Evolutionary conservation across 345 rosid genomes (phyloP), one percentile per base, ranked within the genome.

Genomic region (Raphanus sativus): DNA sequence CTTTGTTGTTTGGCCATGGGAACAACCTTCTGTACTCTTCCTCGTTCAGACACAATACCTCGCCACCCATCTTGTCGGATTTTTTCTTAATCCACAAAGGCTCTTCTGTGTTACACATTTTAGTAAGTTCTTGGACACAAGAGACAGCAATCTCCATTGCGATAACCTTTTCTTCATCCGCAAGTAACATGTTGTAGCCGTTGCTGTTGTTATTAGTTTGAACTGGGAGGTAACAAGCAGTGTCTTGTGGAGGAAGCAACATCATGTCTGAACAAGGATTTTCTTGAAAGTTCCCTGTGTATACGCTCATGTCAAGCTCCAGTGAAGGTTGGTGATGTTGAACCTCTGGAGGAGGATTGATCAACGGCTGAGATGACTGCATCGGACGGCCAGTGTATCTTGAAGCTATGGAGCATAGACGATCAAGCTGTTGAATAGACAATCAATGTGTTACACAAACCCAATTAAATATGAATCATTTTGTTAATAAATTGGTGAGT

Each of bases 251-350:
- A 29, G 88, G 84, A 71, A 80, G 65, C 4, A 88, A 76, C 85
- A 88, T 82, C 83, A 88, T 81, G 13, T 87, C 90, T 2, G 80
- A 6, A 74, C 85, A 81, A 59, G 86, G 11, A 4, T 84, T 74
- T 67, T 84, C 94, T 6, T 52, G 65, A 76, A 86, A 85, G 65
- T 75, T 85, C 77, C 84, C 87, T 4, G 88, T 76, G 69, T 84
- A 91, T 1, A 85, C 84, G 65, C 85, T 89, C 95, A 92, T 92
- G 62, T 92, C 97, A 78, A 94, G 84, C 38, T 92, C 95, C 59
- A 90, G 66, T 2, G 92, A 89, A 33, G 91, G 86, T 8, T 85
- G 85, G 32, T 86, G 75, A 3, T 85, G 60, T 5, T 78, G 80
- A 25, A 82, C 68, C 10, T 77, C 80, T 2, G 69, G 29, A 76